These are phyloP conservation scores for Bretschneidera sinensis DNA, from an alignment of 345 rosid species.

Conservation along the genomic window DNA sequence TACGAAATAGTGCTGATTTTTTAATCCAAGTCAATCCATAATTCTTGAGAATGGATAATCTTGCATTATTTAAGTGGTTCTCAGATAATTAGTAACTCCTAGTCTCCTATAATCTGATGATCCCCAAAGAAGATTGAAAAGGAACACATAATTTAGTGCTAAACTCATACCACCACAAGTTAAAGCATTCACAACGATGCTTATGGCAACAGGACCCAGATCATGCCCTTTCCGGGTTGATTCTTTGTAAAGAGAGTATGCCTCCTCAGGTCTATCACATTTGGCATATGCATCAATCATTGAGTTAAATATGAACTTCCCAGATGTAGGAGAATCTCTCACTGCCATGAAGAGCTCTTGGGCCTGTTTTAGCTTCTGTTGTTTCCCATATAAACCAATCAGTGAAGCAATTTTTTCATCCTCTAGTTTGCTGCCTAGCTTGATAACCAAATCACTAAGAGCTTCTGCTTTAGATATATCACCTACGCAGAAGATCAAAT, in stretches of 20 bases:
- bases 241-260: constrained; percentile 52
- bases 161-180: constrained; percentile 49
- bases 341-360: constrained; percentile 42
- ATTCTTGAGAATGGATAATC: constrained; percentile 1
- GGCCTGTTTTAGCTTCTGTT: constrained; percentile 47
- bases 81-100: neutral
- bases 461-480: constrained; percentile 41
- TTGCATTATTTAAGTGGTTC: neutral
- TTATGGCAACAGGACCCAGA: constrained; percentile 50
- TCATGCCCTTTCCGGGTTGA: constrained; percentile 34
- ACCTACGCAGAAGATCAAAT: constrained; percentile 35
- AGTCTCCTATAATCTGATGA: too few relatives aligned
- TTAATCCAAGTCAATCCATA: neutral
- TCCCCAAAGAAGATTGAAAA: neutral
- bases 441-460: constrained; percentile 34
- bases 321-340: constrained; percentile 33
- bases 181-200: constrained; percentile 68
- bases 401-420: constrained; percentile 49
- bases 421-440: constrained; percentile 40
- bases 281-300: constrained; percentile 64
- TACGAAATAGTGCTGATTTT: neutral
- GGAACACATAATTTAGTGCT: neutral
- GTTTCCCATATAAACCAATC: constrained; percentile 53
- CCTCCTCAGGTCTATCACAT: constrained; percentile 57
- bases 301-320: constrained; percentile 44